Base-by-base conservation (phyloP, 805 yeast genomes). In the Danielia reshetovae region DNA sequence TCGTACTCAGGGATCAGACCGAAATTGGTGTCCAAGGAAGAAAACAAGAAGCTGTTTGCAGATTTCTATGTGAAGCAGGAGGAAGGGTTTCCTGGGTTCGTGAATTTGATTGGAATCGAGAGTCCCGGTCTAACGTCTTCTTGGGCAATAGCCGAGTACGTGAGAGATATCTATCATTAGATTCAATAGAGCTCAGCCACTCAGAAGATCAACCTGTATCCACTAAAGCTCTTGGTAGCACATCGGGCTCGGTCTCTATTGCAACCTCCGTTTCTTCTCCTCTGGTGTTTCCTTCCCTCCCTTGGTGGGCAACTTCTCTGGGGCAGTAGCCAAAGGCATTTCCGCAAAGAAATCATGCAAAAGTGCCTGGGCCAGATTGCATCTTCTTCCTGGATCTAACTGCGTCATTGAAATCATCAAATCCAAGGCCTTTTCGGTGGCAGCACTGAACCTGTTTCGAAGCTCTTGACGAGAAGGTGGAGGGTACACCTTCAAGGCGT, bases 71-170 rank as follows among this genome's bases (percentile, higher is more conserved):
- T 88, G 21, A 59, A 75, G 34, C 76, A 82, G 49, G 52, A 48
- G 22, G 72, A 68, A 1, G 88, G 80, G 0, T 77, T 71, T 48
- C 81, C 80, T 2, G 95, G 95, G 1, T 88, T 86, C 49, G 72
- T 87, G 18, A 88, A 85, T 45, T 62, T 85, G 34, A 51, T 87
- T 27, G 94, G 90, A 1, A 87, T 88, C 10, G 97, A 88, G 54
- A 82, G 93, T 49, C 97, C 97, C 0, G 96, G 96, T 0, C 65
- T 88, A 38, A 88, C 97, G 2, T 61, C 93, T 0, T 67, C 88
- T 3, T 65, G 85, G 78, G 95, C 90, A 0, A 86, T 88, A 38
- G 96, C 79, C 0, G 83, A 81, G 49, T 71, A 83, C 48, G 95
- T 88, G 6, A 44, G 49, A 23, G 51, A 55, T 16, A 46, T 63